Conservation (phyloP, 1,284 basidiomycete genomes). For the Microbotryum lychnidis-dioicae region DNA sequence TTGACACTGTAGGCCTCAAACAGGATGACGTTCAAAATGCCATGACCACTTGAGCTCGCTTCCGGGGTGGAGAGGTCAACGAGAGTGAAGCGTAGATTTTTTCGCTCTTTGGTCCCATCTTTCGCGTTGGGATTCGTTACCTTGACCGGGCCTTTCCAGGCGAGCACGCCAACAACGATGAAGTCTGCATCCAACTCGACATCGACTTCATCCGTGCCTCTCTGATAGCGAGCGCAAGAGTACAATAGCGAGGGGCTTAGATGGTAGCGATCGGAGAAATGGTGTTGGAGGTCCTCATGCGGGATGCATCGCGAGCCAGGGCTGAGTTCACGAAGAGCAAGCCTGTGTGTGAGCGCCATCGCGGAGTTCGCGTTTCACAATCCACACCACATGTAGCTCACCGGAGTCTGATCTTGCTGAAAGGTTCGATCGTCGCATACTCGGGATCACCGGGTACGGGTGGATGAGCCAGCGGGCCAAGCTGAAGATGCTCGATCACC, state of each 20-base stretch:
- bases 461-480: constrained; percentile 62
- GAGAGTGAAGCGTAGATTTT: constrained; percentile 69
- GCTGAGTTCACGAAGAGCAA: constrained; percentile 47
- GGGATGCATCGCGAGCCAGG: constrained; percentile 50
- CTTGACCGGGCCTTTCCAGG: constrained; percentile 67
- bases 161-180: constrained; percentile 80
- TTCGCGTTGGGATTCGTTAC: constrained; percentile 41
- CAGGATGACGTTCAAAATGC: constrained; percentile 68
- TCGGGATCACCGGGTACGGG: constrained; percentile 58
- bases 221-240: constrained; percentile 65
- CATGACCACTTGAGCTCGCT: constrained; percentile 61
- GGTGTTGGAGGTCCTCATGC: constrained; percentile 70
- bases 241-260: constrained; percentile 81
- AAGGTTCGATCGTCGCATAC: constrained; percentile 72
- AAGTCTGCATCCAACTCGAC: constrained; percentile 86
- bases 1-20: constrained; percentile 71
- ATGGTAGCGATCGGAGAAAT: constrained; percentile 74
- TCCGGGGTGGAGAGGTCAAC: constrained; percentile 59
- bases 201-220: constrained; percentile 62
- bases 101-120: constrained; percentile 2
- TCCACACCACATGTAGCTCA: constrained; percentile 36
- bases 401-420: constrained; percentile 77
- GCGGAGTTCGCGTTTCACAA: too few species aligned
- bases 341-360: neutral
- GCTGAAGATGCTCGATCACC: constrained; percentile 61